Percentiles rank a stretch among this genome's conserved stretches.
Evolutionary conservation across 257 asterid genomes (phyloP).

Genomic region (Scutellaria minor): DNA sequence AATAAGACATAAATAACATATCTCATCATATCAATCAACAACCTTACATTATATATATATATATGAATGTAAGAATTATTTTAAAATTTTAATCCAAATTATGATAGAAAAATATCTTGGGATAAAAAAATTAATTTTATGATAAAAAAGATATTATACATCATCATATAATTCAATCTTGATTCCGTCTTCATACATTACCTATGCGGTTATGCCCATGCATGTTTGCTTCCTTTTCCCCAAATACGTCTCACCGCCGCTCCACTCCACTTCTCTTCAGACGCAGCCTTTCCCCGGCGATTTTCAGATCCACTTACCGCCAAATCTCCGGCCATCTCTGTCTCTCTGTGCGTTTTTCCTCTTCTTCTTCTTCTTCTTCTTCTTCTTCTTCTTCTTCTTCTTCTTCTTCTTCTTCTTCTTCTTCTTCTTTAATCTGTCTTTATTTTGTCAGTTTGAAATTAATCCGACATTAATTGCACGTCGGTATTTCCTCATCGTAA

Average conservation of each 20-base stretch:
- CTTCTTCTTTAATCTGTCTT: background rate
- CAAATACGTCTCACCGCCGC: constrained; percentile 2
- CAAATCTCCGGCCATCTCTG: constrained; percentile 10
- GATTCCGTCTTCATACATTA: too few species aligned
- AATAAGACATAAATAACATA: too few species aligned
- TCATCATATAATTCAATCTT: too few species aligned
- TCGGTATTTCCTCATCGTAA: background rate
- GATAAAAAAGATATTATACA: too few species aligned
- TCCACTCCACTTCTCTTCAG: background rate
- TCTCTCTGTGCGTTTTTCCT: constrained; percentile 19
- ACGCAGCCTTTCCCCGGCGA: constrained; percentile 12
- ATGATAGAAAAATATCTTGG: too few species aligned
- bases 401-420: background rate
- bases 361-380: background rate
- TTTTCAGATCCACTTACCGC: constrained; percentile 30
- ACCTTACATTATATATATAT: too few species aligned
- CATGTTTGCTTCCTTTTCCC: constrained; percentile 1
- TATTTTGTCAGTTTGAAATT: background rate
- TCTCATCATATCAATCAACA: too few species aligned
- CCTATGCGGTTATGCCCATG: too few species aligned
- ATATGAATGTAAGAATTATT: too few species aligned
- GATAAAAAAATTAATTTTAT: too few species aligned
- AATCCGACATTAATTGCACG: background rate
- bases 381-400: too few species aligned
- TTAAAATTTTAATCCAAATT: too few species aligned